Evolutionary conservation across 2,329 filamentous ascomycete genomes (phyloP), one percentile per base, ranked within the genome.

Genomic region (Colletotrichum eleusines): DNA sequence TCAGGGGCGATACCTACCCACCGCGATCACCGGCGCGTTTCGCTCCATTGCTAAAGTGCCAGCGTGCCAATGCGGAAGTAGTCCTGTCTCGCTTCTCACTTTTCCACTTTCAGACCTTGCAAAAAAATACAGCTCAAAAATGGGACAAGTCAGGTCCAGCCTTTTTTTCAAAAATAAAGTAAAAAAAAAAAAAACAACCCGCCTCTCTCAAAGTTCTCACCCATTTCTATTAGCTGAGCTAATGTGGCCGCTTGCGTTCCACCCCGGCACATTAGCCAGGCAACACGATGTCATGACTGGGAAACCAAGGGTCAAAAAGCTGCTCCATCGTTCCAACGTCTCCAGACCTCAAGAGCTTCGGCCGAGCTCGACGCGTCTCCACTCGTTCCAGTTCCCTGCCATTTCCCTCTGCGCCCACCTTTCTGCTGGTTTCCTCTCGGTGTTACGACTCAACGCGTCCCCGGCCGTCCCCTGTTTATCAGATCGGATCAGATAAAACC

Each of bases 401-500:
- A 20, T 58, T 18, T 38, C 42, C 53, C 40, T 14, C 38, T 26
- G 28, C 31, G 18, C 46, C 38, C 59, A 50, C 44, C 20, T 53
- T 58, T 40, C 11, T 57, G 44, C 35, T 50, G 51, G 57, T 42
- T 57, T 50, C 63, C 54, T 26, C 53, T 71, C 69, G 69, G 69
- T 28, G 58, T 68, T 71, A 71, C 64, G 69, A 69, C 61, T 48
- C 53, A 28, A 63, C 65, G 53, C 58, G 51, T 60, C 35, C 35
- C 54, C 23, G 35, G 20, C 23, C 44, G 8, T 33, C 51, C 63
- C 18, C 61, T 38, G 46, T 28, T 63, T 71, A 71, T 63, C 69
- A 51, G 65, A 71, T 69, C 69, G 44, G 65, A 71, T 69, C 69
- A 63, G 69, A 71, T 71, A 68, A 68, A 54, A 66, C 57, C 38